Conservation (phyloP, 2,329 filamentous ascomycete genomes). For the Cyanodermella asteris region DNA sequence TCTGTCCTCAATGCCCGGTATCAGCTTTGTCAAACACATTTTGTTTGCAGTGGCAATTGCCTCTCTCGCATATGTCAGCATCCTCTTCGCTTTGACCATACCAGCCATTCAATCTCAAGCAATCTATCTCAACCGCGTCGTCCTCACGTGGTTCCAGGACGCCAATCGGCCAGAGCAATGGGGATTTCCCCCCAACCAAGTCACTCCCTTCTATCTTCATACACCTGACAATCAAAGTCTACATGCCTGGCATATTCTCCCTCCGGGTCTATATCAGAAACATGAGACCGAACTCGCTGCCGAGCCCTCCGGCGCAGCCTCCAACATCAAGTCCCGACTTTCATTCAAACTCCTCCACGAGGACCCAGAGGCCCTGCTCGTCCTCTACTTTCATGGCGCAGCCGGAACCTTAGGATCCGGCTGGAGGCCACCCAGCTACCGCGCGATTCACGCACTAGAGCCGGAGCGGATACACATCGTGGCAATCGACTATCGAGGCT, state of each 20-base stretch:
- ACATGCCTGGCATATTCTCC: conserved; percentile 29
- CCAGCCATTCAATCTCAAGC: conserved; percentile 30
- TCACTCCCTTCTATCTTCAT: conserved; percentile 25
- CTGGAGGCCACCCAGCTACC: conserved; percentile 32
- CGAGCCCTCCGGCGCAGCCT: conserved; percentile 16
- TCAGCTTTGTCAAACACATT: no score
- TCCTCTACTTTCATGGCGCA: conserved; percentile 34
- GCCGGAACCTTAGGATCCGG: conserved; percentile 34
- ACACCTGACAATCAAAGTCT: conserved; percentile 20
- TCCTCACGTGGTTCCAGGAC: conserved; percentile 32
- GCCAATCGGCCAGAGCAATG: conserved; percentile 26
- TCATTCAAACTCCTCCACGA: conserved; percentile 24
- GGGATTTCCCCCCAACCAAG: conserved; percentile 27
- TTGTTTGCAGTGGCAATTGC: no score
- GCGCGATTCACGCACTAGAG: conserved; percentile 28
- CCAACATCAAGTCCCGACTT: conserved; percentile 16
- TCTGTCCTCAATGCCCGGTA: no score
- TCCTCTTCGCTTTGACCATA: no score
- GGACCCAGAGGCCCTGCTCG: conserved; percentile 22
- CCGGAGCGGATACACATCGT: conserved; percentile 33
- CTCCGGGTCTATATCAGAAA: conserved; percentile 22
- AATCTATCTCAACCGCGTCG: conserved; percentile 33
- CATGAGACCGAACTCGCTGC: conserved; percentile 19
- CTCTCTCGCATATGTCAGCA: no score
- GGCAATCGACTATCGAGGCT: conserved; percentile 40